Evolutionary conservation across 805 yeast species (phyloP), one percentile per base, ranked within the genome.

Genomic region (Hanseniaspora nectarophila): DNA sequence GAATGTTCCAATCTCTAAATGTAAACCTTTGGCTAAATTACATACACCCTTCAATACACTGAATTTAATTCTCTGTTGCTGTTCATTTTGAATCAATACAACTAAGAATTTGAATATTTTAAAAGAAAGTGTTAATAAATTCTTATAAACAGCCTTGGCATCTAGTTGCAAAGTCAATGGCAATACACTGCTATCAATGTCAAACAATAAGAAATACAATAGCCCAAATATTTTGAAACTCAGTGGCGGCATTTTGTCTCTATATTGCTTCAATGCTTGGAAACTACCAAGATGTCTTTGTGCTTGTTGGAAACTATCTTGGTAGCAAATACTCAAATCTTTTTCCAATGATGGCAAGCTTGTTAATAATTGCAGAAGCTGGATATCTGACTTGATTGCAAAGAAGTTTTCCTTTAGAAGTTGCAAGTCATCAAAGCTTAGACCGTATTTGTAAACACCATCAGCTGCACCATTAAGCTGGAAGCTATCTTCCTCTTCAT

Each of bases 401-500:
- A 42, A 42, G 16, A 42, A 42, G 21, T 42, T 42, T 26, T 42
- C 45, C 6, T 26, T 42, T 15, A 42, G 7, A 9, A 42, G 10
- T 20, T 42, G 45, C 2, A 42, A n/a, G 18, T 42, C 34, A 42
- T 42, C 45, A 18, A 42, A 42, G 5, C 33, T 31, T 10, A 42
- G 8, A 18, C 45, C 45, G 18, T 42, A 42, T 29, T 42, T 16
- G 23, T 42, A 42, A 29, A 42, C 45, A 16, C 45, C 45, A 42
- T 42, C 24, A 5, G 45, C 24, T 3, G 34, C 16, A n/a, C n/a
- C 24, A 29, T 29, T 28, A 12, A 42, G 24, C 24, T 10, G 12
- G 8, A 42, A 42, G 3, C 9, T 10, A 18, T 42, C 33, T 29
- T 38, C n/a, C 16, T 69, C 70, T 12, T 75, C 75, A 1, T 81